phyloP scores from a whole-genome alignment of 768 basidiomycete species.

The Coprinopsis strossmayeri region DNA sequence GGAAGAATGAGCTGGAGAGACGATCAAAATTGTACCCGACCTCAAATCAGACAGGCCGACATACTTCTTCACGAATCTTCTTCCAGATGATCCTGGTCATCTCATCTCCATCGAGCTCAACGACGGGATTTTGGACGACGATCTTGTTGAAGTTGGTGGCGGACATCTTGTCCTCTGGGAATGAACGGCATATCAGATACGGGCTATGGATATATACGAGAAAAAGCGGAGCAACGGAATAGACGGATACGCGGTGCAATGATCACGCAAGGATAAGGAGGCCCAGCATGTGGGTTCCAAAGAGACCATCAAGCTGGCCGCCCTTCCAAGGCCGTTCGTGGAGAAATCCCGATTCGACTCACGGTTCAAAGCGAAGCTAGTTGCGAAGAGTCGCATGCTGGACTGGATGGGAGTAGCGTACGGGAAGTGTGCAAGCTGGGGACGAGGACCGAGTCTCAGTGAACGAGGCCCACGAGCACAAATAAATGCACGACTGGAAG shows the following conservation, averaged over 20 bases:
- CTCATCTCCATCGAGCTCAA: constrained; percentile 96
- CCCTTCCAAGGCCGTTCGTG: background rate
- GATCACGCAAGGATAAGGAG: constrained; percentile 1
- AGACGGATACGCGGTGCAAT: background rate
- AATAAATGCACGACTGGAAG: background rate
- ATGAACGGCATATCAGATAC: background rate
- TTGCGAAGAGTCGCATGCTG: background rate
- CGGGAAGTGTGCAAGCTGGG: background rate
- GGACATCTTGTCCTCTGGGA: constrained; percentile 17
- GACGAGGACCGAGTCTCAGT: background rate
- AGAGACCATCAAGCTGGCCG: background rate
- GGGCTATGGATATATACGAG: background rate
- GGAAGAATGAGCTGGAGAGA: constrained; percentile 83
- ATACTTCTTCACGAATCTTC: constrained; percentile 91
- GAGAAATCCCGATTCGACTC: background rate
- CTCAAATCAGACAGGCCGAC: constrained; percentile 17
- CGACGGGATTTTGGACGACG: constrained; percentile 79
- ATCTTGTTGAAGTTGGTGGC: constrained; percentile 50
- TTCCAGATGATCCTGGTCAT: constrained; percentile 99
- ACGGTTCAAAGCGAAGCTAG: background rate
- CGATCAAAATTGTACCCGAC: background rate
- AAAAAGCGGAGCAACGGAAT: background rate
- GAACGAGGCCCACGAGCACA: constrained; percentile 4
- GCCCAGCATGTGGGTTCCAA: background rate
- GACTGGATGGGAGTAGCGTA: background rate